A percentile compares a stretch with the other conserved stretches of the same genome.
These are phyloP conservation scores for Neonectria hederae DNA, from an alignment of 2,329 filamentous ascomycete genomes.

Conservation along the genomic window DNA sequence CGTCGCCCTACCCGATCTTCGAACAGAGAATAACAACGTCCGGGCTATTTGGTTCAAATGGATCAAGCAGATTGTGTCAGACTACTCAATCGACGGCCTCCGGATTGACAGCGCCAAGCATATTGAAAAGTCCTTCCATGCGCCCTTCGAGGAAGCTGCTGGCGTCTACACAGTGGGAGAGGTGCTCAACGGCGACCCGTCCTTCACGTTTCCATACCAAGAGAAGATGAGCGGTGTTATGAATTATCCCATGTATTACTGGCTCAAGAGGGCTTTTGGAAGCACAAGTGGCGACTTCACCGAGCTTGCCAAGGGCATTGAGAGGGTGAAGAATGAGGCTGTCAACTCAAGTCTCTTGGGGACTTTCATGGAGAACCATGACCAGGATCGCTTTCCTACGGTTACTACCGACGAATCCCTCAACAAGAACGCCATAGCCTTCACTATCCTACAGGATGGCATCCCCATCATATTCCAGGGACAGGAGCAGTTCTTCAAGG, in stretches of 20 bases:
- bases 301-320: slow-evolving; percentile 19
- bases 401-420: slow-evolving; percentile 26
- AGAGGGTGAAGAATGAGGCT: slow-evolving; percentile 23
- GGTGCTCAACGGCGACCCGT: slow-evolving; percentile 63
- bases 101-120: slow-evolving; percentile 71
- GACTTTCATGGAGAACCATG: slow-evolving; percentile 31
- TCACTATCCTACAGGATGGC: slow-evolving; percentile 27
- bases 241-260: slow-evolving; percentile 65
- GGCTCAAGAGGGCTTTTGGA: slow-evolving; percentile 23
- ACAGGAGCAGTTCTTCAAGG: slow-evolving; percentile 26
- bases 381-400: slow-evolving; percentile 24
- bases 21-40: slow-evolving; percentile 62
- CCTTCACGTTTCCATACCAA: slow-evolving; percentile 63
- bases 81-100: slow-evolving; percentile 70
- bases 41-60: slow-evolving; percentile 64
- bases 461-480: slow-evolving; percentile 29
- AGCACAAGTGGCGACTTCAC: slow-evolving; percentile 23
- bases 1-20: slow-evolving; percentile 64
- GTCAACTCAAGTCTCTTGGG: slow-evolving; percentile 29
- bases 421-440: slow-evolving; percentile 28
- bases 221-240: slow-evolving; percentile 65
- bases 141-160: slow-evolving; percentile 60
- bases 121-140: slow-evolving; percentile 67
- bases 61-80: slow-evolving; percentile 65
- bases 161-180: slow-evolving; percentile 71